Evolutionary conservation across 371 early-diverging fungal species (phyloP).

Genomic region (Smittium culicis): DNA sequence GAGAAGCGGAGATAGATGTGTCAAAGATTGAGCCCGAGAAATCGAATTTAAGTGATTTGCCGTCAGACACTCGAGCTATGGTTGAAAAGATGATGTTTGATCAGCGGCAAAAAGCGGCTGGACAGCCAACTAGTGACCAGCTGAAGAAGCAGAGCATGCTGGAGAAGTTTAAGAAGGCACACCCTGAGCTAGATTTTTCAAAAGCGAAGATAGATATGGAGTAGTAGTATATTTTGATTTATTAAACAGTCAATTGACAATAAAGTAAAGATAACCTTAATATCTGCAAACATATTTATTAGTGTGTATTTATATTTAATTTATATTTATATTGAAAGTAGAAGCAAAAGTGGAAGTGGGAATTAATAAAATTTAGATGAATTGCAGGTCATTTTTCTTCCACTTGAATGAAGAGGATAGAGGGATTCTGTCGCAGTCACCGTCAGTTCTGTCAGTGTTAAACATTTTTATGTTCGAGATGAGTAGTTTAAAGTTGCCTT

Average conservation of each 20-base stretch:
- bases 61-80: slow-evolving; percentile 10
- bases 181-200: slow-evolving; percentile 13
- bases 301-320: no score
- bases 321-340: no score
- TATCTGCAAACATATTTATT: no score
- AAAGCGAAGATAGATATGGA: slow-evolving; percentile 10
- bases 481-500: slow-evolving; percentile 78
- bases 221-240: no score
- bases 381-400: slow-evolving; percentile 13
- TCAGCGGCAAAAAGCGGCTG: slow-evolving; percentile 73
- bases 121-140: slow-evolving; percentile 70
- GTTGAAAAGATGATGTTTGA: slow-evolving; percentile 49
- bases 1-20: slow-evolving; percentile 10
- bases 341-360: slow-evolving; percentile 9
- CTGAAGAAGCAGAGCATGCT: slow-evolving; percentile 61
- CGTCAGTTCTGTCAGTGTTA: slow-evolving; percentile 23
- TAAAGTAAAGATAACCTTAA: no score
- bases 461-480: slow-evolving; percentile 68
- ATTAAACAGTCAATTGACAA: no score
- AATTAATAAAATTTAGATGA: not conserved
- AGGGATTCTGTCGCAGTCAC: slow-evolving; percentile 23
- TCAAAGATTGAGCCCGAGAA: slow-evolving; percentile 13
- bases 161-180: slow-evolving; percentile 48
- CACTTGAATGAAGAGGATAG: slow-evolving; percentile 18
- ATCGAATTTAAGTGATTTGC: slow-evolving; percentile 13